phyloP scores from a whole-genome alignment of 139 green algal species.

The Auxenochlorella pyrenoidosa region DNA sequence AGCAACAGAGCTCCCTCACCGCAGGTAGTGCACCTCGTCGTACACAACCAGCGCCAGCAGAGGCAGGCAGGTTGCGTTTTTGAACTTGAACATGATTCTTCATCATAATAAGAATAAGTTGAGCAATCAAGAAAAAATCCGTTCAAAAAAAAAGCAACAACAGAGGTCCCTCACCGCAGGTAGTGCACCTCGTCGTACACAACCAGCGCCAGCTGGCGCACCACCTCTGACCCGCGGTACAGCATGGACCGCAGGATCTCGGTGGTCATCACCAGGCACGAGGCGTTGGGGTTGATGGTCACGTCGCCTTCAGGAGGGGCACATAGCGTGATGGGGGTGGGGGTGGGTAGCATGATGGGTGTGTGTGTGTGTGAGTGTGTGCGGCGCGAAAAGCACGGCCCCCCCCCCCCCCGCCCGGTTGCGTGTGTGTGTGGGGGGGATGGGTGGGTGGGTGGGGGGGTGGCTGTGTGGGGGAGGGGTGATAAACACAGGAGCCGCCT shows the following conservation, averaged over 20 bases:
- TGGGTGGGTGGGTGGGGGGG: neutral
- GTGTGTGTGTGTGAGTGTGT: neutral
- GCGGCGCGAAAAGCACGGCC: no score
- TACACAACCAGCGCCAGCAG: conserved; percentile 57
- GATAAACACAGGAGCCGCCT: no score
- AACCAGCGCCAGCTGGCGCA: conserved; percentile 71
- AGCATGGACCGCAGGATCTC: conserved; percentile 91
- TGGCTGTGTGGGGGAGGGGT: no score
- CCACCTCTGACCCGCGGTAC: conserved; percentile 76
- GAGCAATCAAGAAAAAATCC: no score
- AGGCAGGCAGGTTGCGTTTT: no score
- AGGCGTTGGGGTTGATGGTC: conserved; percentile 81
- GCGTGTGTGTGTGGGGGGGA: neutral
- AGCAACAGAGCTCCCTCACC: no score
- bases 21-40: conserved; percentile 76
- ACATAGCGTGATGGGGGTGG: neutral
- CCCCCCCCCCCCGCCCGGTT: no score
- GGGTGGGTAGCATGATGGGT: neutral
- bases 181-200: conserved; percentile 82
- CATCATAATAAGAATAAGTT: no score
- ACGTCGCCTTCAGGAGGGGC: conserved; percentile 70
- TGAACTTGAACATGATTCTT: no score
- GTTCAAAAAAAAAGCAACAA: no score
- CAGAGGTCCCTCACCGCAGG: conserved; percentile 44
- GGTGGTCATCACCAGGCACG: conserved; percentile 91